Conservation (phyloP, 371 early-diverging fungal genomes). For the Rhizopus stolonifer region DNA sequence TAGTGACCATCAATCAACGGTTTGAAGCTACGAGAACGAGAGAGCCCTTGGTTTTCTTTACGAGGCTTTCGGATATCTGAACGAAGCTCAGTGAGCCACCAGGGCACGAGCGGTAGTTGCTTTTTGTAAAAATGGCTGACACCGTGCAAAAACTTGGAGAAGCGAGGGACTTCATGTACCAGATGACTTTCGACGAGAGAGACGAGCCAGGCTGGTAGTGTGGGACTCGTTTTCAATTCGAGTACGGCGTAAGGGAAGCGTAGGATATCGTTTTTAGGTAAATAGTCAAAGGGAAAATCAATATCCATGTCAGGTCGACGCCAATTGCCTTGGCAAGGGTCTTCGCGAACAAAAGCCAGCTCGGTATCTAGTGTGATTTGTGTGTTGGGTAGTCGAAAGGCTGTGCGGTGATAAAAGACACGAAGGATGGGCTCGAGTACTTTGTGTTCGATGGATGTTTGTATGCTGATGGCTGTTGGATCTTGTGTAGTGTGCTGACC, state of each 20-base stretch:
- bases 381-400: slow-evolving; percentile 95
- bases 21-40: slow-evolving; percentile 48
- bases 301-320: slow-evolving; percentile 87
- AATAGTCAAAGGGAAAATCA: slow-evolving; percentile 83
- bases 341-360: slow-evolving; percentile 93
- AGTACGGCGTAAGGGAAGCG: slow-evolving; percentile 51
- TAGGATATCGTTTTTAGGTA: slow-evolving; percentile 66
- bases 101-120: slow-evolving; percentile 33
- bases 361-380: slow-evolving; percentile 96
- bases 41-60: slow-evolving; percentile 42
- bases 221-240: slow-evolving; percentile 73
- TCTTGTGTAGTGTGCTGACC: slow-evolving; percentile 88
- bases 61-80: slow-evolving; percentile 60
- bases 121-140: slow-evolving; percentile 49
- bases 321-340: slow-evolving; percentile 74
- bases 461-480: slow-evolving; percentile 77
- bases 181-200: slow-evolving; percentile 85
- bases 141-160: slow-evolving; percentile 98
- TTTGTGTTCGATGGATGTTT: slow-evolving; percentile 66
- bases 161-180: slow-evolving; percentile 97
- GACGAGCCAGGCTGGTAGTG: slow-evolving; percentile 93
- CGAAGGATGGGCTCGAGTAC: slow-evolving; percentile 79
- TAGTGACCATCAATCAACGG: slow-evolving; percentile 50
- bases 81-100: slow-evolving; percentile 57
- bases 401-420: slow-evolving; percentile 94